Evolutionary conservation across 148 eudicot species (phyloP).

Genomic region (Silene uniflora): DNA sequence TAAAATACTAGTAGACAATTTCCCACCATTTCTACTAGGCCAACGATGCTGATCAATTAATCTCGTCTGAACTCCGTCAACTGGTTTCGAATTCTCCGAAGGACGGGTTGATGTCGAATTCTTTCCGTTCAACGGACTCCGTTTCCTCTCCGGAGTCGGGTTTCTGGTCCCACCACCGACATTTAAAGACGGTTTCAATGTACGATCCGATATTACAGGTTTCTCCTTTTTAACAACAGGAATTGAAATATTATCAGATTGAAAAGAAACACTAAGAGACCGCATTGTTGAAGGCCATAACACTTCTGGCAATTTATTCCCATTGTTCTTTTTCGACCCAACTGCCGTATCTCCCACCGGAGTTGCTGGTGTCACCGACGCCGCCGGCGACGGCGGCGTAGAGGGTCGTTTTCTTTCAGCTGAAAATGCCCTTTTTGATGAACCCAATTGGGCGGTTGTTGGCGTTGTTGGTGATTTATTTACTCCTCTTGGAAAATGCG

Average conservation of each 20-base stretch:
- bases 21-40: slow-evolving; percentile 73
- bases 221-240: slow-evolving; percentile 73
- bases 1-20: slow-evolving; percentile 31
- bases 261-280: slow-evolving; percentile 78
- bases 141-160: slow-evolving; percentile 80
- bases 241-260: slow-evolving; percentile 61
- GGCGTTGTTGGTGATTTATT: slow-evolving; percentile 33
- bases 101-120: slow-evolving; percentile 40
- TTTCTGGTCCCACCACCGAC: slow-evolving; percentile 44
- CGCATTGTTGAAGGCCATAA: slow-evolving; percentile 98
- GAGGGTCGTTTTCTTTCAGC: slow-evolving; percentile 77
- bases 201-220: slow-evolving; percentile 55
- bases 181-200: slow-evolving; percentile 69
- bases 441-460: slow-evolving; percentile 33
- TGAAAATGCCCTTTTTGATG: slow-evolving; percentile 70
- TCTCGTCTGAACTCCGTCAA: slow-evolving; percentile 46
- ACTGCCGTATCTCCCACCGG: slow-evolving; percentile 59
- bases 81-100: slow-evolving; percentile 79
- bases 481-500: slow-evolving; percentile 42
- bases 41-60: slow-evolving; percentile 77
- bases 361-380: slow-evolving; percentile 41
- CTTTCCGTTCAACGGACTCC: slow-evolving; percentile 77
- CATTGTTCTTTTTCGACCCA: slow-evolving; percentile 50
- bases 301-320: slow-evolving; percentile 53
- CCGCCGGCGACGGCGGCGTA: slow-evolving; percentile 61